Evolutionary conservation across 2,329 filamentous ascomycete genomes (phyloP).

Genomic region (Ceratocystis lukuohia): DNA sequence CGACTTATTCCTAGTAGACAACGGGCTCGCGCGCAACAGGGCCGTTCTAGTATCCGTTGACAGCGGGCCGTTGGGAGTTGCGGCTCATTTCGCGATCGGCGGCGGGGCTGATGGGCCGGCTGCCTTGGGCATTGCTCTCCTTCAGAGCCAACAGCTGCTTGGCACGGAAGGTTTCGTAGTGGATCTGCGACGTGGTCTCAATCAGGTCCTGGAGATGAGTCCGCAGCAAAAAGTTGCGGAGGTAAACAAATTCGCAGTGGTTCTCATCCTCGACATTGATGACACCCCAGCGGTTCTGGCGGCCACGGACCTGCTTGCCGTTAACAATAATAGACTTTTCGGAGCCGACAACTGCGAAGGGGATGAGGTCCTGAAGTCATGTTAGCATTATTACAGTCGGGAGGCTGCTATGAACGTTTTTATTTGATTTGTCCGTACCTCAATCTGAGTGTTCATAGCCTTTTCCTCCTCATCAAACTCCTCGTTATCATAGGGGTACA

Average conservation of each 20-base stretch:
- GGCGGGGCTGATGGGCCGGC: constrained; percentile 81
- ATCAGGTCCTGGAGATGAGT: constrained; percentile 98
- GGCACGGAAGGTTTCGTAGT: constrained; percentile 99
- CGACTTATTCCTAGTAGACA: neutral
- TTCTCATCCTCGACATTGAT: constrained; percentile 99
- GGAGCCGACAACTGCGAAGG: constrained; percentile 94
- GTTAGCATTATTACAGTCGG: constrained; percentile 26
- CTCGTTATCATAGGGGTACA: constrained; percentile 99
- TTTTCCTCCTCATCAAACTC: constrained; percentile 97
- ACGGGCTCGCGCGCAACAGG: constrained; percentile 16
- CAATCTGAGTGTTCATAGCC: constrained; percentile 86
- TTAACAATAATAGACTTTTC: constrained; percentile 97
- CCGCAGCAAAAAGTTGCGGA: constrained; percentile 95
- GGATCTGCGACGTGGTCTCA: constrained; percentile 97
- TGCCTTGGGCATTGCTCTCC: constrained; percentile 86
- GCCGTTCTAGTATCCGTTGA: constrained; percentile 81
- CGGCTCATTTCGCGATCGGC: constrained; percentile 93
- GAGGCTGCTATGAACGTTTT: neutral
- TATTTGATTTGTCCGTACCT: constrained; percentile 44
- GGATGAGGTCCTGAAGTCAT: constrained; percentile 63
- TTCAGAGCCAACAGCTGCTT: constrained; percentile 97
- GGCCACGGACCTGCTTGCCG: constrained; percentile 91
- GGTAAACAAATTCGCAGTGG: constrained; percentile 98
- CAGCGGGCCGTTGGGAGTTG: constrained; percentile 91
- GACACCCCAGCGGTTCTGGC: constrained; percentile 97